These are phyloP conservation scores for Termitomyces sp. DNA, from an alignment of 768 basidiomycete species.

Conservation along the genomic window DNA sequence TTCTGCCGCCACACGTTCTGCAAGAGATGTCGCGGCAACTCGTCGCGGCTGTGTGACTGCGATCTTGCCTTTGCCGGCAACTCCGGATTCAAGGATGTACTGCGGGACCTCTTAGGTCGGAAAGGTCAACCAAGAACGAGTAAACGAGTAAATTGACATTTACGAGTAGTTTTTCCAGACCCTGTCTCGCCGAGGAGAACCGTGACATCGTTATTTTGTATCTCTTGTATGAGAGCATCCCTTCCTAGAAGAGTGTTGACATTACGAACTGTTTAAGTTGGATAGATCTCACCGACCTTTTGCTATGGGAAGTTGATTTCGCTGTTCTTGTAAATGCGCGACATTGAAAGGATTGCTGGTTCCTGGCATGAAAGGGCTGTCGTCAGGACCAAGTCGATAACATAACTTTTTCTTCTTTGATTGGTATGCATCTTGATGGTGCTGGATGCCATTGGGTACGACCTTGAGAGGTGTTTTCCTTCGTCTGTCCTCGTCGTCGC, in stretches of 20 bases:
- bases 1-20: slow-evolving; percentile 84
- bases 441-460: slow-evolving; percentile 20
- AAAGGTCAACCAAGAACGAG: not conserved
- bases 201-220: slow-evolving; percentile 74
- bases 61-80: slow-evolving; percentile 69
- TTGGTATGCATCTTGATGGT: slow-evolving; percentile 15
- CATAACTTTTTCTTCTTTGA: slow-evolving; percentile 30
- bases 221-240: slow-evolving; percentile 69
- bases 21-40: slow-evolving; percentile 95
- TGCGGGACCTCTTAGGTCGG: slow-evolving; percentile 82
- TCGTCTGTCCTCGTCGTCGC: slow-evolving; percentile 31
- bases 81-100: slow-evolving; percentile 81
- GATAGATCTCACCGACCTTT: slow-evolving; percentile 43
- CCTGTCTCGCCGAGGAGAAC: slow-evolving; percentile 96
- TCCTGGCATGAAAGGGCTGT: slow-evolving; percentile 14
- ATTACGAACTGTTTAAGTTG: not conserved
- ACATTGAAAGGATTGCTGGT: slow-evolving; percentile 20
- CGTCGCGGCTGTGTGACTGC: slow-evolving; percentile 93
- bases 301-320: slow-evolving; percentile 72
- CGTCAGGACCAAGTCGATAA: slow-evolving; percentile 8
- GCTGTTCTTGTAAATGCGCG: slow-evolving; percentile 55
- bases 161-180: slow-evolving; percentile 96
- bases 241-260: slow-evolving; percentile 44
- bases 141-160: not conserved
- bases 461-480: slow-evolving; percentile 25